Evolutionary conservation across 192 early-diverging fungal species (phyloP).

Genomic region (Dispira parvispora): DNA sequence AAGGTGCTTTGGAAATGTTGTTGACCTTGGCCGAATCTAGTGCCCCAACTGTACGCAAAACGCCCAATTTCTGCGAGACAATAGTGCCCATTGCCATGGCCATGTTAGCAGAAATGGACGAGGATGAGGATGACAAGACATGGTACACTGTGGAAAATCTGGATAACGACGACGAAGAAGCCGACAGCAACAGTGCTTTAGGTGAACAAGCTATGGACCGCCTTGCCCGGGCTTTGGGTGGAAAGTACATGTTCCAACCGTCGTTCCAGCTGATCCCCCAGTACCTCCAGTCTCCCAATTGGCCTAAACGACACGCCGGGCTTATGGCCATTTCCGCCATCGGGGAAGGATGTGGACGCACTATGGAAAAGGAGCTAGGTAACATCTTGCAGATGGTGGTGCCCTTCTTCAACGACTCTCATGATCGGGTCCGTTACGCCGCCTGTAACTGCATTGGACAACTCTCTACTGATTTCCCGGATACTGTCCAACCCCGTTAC

Average conservation of each 20-base stretch:
- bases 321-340: slow-evolving; percentile 91
- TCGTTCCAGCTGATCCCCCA: slow-evolving; percentile 78
- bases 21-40: slow-evolving; percentile 79
- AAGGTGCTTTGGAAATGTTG: slow-evolving; percentile 81
- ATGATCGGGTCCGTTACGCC: slow-evolving; percentile 91
- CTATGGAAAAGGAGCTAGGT: slow-evolving; percentile 80
- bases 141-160: slow-evolving; percentile 83
- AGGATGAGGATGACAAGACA: slow-evolving; percentile 52
- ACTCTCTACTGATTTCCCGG: slow-evolving; percentile 93
- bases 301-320: slow-evolving; percentile 83
- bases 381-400: slow-evolving; percentile 70
- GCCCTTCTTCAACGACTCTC: slow-evolving; percentile 68
- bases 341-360: slow-evolving; percentile 89
- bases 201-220: slow-evolving; percentile 96
- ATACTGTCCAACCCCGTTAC: slow-evolving; percentile 52
- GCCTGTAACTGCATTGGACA: slow-evolving; percentile 94
- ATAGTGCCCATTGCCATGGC: slow-evolving; percentile 78
- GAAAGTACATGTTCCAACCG: slow-evolving; percentile 74
- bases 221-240: slow-evolving; percentile 65
- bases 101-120: slow-evolving; percentile 80
- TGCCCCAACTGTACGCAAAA: slow-evolving; percentile 83
- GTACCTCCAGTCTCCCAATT: slow-evolving; percentile 68
- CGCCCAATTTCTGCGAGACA: slow-evolving; percentile 53
- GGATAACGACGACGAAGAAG: slow-evolving; percentile 64
- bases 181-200: slow-evolving; percentile 73